These are phyloP conservation scores for Euclidium syriacum DNA, from an alignment of 345 rosid genomes.

Conservation along the genomic window DNA sequence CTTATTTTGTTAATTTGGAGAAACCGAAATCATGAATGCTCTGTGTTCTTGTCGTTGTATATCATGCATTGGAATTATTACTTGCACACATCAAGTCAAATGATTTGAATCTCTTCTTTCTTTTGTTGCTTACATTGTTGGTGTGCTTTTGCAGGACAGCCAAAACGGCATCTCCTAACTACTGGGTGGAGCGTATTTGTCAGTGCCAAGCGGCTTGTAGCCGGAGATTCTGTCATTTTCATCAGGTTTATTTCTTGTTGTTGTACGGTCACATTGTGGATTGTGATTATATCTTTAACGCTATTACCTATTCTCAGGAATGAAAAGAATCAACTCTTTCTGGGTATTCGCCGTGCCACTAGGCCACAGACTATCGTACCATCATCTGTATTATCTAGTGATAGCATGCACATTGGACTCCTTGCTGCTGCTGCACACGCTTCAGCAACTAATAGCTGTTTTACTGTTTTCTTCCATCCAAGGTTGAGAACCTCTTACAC, in stretches of 20 bases:
- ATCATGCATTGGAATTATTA: neutral
- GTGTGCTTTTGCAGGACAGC: constrained; percentile 38
- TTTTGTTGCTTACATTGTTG: neutral
- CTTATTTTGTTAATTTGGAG: neutral
- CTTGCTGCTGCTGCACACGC: constrained; percentile 53
- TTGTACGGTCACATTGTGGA: neutral
- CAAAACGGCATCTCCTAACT: constrained; percentile 44
- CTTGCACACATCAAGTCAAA: neutral
- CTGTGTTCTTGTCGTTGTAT: neutral
- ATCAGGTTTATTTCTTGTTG: constrained; percentile 26
- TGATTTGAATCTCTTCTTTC: neutral
- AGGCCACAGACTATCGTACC: constrained; percentile 42
- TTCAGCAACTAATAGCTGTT: constrained; percentile 45
- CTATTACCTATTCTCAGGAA: constrained; percentile 27
- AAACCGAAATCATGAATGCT: neutral
- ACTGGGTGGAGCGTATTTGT: constrained; percentile 50
- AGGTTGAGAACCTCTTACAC: constrained; percentile 20
- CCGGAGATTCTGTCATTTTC: constrained; percentile 46
- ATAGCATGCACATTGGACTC: constrained; percentile 48
- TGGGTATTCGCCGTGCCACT: constrained; percentile 42
- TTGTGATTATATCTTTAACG: neutral
- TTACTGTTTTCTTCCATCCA: constrained; percentile 42
- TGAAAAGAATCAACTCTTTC: constrained; percentile 45
- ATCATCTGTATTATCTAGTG: constrained; percentile 45
- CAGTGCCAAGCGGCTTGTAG: constrained; percentile 45